Conservation (phyloP, 805 yeast species). For the Starmerella floris region DNA sequence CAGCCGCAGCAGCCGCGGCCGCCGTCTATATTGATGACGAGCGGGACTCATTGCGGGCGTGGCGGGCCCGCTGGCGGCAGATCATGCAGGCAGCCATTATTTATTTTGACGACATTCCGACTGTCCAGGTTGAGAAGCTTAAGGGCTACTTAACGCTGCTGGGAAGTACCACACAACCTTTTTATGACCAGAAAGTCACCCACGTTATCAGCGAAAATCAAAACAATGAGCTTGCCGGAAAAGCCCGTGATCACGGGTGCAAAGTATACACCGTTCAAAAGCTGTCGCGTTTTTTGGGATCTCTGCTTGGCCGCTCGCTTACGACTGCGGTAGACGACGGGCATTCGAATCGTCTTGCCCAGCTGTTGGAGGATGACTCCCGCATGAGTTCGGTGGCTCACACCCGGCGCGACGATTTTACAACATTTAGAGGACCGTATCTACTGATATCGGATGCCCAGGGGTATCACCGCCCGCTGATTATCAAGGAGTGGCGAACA, state of each 20-base stretch:
- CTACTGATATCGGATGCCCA: conserved; percentile 68
- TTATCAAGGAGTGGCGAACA: conserved; percentile 63
- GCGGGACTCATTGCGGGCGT: conserved; percentile 22
- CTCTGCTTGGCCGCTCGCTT: conserved; percentile 16
- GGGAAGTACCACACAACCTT: conserved; percentile 38
- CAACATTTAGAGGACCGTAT: conserved; percentile 63
- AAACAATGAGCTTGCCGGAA: conserved; percentile 48
- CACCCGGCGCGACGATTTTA: conserved; percentile 64
- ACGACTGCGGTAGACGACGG: conserved; percentile 23
- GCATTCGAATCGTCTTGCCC: conserved; percentile 31
- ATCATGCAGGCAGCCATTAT: conserved; percentile 47
- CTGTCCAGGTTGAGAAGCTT: conserved; percentile 21
- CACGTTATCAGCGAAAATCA: conserved; percentile 56
- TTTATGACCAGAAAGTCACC: conserved; percentile 51
- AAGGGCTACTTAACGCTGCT: conserved; percentile 21
- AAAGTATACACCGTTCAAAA: conserved; percentile 85
- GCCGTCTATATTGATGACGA: conserved; percentile 5
- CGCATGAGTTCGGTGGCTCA: conserved; percentile 46
- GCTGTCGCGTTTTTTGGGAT: conserved; percentile 57
- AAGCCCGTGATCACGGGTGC: conserved; percentile 46
- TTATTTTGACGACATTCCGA: conserved; percentile 44
- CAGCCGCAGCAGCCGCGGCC: neutral
- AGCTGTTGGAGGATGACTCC: conserved; percentile 67
- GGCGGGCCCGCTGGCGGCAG: conserved; percentile 55
- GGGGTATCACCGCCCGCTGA: conserved; percentile 66